These are phyloP conservation scores for Yarrowia deformans DNA, from an alignment of 805 yeast genomes.

Conservation along the genomic window DNA sequence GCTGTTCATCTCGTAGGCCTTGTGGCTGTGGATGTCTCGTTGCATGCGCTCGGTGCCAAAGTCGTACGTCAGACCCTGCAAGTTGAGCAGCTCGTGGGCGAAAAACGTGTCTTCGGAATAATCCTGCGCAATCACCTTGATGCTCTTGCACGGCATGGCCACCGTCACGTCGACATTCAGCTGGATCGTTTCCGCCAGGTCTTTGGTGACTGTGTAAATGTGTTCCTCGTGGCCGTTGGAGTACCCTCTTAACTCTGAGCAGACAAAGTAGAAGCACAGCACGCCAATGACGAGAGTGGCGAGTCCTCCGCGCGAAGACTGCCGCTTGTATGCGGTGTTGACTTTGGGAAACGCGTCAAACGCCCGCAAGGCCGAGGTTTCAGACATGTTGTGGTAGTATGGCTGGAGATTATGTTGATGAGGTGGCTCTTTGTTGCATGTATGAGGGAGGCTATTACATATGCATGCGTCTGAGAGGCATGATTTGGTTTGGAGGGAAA, in stretches of 20 bases:
- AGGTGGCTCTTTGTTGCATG: not conserved
- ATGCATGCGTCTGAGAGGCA: not conserved
- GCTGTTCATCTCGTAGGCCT: conserved; percentile 32
- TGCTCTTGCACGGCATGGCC: conserved; percentile 79
- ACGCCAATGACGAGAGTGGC: conserved; percentile 71
- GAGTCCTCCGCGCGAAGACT: conserved; percentile 78
- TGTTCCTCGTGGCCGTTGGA: conserved; percentile 83
- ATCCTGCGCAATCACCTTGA: conserved; percentile 81
- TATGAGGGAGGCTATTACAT: not conserved
- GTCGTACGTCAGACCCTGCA: conserved; percentile 60
- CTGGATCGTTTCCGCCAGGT: conserved; percentile 62
- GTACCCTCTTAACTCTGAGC: conserved; percentile 85
- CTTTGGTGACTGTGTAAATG: conserved; percentile 75
- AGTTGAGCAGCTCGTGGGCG: conserved; percentile 76
- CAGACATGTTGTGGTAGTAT: conserved; percentile 17
- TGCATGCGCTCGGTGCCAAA: conserved; percentile 34
- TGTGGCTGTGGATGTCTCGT: conserved; percentile 19
- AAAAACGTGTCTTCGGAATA: conserved; percentile 76
- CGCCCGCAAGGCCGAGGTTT: conserved; percentile 43
- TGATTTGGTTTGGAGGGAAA: not conserved
- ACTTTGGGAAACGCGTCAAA: conserved; percentile 83
- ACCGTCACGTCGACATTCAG: conserved; percentile 83
- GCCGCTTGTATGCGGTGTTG: conserved; percentile 70
- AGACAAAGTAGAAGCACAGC: conserved; percentile 69
- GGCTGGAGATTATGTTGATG: not conserved